These are phyloP conservation scores for Pisolithus thermaeus DNA, from an alignment of 1,284 basidiomycete genomes.

Conservation along the genomic window DNA sequence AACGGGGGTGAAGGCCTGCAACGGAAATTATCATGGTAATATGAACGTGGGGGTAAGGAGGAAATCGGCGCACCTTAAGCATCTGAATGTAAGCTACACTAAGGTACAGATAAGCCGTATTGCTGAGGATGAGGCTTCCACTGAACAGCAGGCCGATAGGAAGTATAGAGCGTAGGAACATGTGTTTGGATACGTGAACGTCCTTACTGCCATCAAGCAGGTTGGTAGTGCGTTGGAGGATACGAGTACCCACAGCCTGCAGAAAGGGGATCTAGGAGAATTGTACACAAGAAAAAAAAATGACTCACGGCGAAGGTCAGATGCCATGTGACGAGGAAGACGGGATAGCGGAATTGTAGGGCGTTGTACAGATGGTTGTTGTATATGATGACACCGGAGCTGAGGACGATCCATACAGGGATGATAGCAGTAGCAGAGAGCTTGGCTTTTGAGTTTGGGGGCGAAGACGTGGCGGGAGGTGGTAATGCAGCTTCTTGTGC, in stretches of 20 bases:
- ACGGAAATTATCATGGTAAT: neutral
- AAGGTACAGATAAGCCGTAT: slow-evolving; percentile 91
- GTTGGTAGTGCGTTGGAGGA: slow-evolving; percentile 83
- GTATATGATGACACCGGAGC: slow-evolving; percentile 91
- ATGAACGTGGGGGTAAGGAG: neutral
- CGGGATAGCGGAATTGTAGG: slow-evolving; percentile 79
- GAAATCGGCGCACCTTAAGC: slow-evolving; percentile 71
- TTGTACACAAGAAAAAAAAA: neutral
- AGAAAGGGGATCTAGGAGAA: slow-evolving; percentile 1
- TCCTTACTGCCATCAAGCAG: slow-evolving; percentile 89
- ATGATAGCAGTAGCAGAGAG: slow-evolving; percentile 67
- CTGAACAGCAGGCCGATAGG: slow-evolving; percentile 93
- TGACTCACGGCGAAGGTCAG: slow-evolving; percentile 72
- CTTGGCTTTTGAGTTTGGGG: slow-evolving; percentile 18
- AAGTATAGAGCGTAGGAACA: slow-evolving; percentile 84
- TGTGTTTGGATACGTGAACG: slow-evolving; percentile 77
- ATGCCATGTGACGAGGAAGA: slow-evolving; percentile 87
- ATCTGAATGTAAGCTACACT: slow-evolving; percentile 95
- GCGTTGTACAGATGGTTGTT: slow-evolving; percentile 91
- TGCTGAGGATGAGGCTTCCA: slow-evolving; percentile 86
- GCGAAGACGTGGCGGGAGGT: slow-evolving; percentile 19
- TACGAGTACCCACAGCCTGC: slow-evolving; percentile 83
- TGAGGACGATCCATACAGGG: slow-evolving; percentile 87
- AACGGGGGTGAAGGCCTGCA: slow-evolving; percentile 91
- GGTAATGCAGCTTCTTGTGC: slow-evolving; percentile 17